These are phyloP conservation scores for Fusarium staphyleae DNA, from an alignment of 2,329 filamentous ascomycete species.

Conservation along the genomic window DNA sequence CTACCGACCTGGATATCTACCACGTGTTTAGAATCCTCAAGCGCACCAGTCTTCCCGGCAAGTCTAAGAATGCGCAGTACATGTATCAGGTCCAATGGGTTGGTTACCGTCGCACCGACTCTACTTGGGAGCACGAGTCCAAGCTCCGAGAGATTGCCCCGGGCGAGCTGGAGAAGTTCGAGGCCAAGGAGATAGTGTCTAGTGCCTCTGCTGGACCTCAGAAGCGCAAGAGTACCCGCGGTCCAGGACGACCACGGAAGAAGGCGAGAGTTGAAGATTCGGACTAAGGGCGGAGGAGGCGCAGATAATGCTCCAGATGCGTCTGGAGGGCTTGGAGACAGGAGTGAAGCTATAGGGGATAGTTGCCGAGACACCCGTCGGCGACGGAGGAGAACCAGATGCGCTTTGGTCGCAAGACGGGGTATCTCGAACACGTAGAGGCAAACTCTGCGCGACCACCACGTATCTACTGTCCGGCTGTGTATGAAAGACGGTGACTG, in stretches of 20 bases:
- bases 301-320: not conserved
- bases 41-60: slow-evolving; percentile 23
- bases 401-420: not conserved
- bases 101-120: slow-evolving; percentile 35
- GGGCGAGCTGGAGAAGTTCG: slow-evolving; percentile 35
- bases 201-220: slow-evolving; percentile 14
- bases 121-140: slow-evolving; percentile 35
- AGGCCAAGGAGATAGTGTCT: slow-evolving; percentile 31
- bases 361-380: not conserved
- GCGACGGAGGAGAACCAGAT: slow-evolving; percentile 5
- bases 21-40: slow-evolving; percentile 41
- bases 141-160: slow-evolving; percentile 37
- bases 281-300: slow-evolving; percentile 1
- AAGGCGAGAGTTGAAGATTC: slow-evolving; percentile 18
- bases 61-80: slow-evolving; percentile 24
- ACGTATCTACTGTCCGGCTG: not conserved
- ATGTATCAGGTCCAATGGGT: slow-evolving; percentile 42
- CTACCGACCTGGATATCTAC: slow-evolving; percentile 35
- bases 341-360: not conserved
- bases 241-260: slow-evolving; percentile 38
- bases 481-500: slow-evolving; percentile 11
- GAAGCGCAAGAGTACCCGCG: slow-evolving; percentile 36
- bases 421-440: not conserved
- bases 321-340: not conserved
- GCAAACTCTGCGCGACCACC: not conserved